phyloP scores from a whole-genome alignment of 306 rosid genomes.

The Fagus sylvatica region DNA sequence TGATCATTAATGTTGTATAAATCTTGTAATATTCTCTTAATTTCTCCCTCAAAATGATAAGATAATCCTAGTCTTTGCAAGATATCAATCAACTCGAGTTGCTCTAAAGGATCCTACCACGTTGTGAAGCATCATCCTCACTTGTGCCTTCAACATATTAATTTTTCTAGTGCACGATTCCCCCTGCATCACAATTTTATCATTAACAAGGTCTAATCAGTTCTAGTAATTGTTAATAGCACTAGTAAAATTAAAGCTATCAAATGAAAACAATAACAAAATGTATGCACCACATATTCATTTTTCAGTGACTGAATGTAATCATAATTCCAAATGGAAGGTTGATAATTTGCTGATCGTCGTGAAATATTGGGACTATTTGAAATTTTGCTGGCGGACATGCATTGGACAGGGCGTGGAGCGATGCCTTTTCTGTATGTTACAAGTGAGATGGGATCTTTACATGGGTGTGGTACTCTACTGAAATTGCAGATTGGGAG shows the following conservation, averaged over 20 bases:
- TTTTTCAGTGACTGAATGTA: constrained; percentile 12
- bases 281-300: background rate
- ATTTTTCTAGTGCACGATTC: background rate
- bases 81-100: constrained; percentile 31
- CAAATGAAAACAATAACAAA: too few relatives aligned
- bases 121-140: constrained; percentile 18
- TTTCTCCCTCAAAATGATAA: constrained; percentile 32
- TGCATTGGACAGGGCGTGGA: background rate
- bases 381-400: background rate
- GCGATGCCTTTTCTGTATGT: background rate
- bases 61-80: constrained; percentile 44
- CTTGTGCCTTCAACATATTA: constrained; percentile 3
- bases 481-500: background rate
- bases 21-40: constrained; percentile 1
- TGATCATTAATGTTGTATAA: too few relatives aligned
- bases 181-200: constrained; percentile 10
- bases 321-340: constrained; percentile 21
- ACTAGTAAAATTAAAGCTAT: too few relatives aligned
- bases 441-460: background rate
- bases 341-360: constrained; percentile 27
- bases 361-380: background rate
- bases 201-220: too few relatives aligned
- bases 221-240: too few relatives aligned
- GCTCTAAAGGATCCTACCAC: constrained; percentile 4
- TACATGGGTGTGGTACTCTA: background rate